Conservation (phyloP, 176 grass and related monocot species). For the Avena atlantica region DNA sequence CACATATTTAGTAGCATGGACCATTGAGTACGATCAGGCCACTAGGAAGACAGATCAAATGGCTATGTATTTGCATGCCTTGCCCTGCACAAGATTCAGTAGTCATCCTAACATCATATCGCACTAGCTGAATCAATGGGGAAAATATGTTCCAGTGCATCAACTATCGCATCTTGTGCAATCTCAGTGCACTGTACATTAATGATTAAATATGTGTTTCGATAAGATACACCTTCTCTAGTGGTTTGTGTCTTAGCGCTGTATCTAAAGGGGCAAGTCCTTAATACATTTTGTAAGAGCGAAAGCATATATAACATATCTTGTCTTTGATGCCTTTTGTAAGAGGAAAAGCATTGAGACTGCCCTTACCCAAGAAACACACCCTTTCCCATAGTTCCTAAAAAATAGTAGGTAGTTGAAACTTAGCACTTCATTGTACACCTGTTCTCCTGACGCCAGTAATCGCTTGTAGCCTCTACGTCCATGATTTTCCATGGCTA, state of each 20-base stretch:
- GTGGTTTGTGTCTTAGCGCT: neutral
- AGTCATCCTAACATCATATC: neutral
- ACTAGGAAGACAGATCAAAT: neutral
- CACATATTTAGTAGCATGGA: conserved; percentile 16
- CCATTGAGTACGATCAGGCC: conserved; percentile 8
- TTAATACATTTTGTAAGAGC: neutral
- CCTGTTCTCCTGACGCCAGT: conserved; percentile 24
- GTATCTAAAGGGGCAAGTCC: neutral
- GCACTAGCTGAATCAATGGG: neutral
- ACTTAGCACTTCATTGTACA: conserved; percentile 30
- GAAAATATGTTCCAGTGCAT: neutral
- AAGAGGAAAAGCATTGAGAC: too few relatives aligned
- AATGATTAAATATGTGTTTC: neutral
- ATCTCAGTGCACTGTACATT: neutral
- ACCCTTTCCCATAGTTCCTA: neutral
- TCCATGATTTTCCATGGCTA: conserved; percentile 38
- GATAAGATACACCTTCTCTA: neutral
- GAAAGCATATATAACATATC: neutral
- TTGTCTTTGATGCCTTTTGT: neutral
- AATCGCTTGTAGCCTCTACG: conserved; percentile 24
- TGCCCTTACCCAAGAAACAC: neutral
- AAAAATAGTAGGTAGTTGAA: conserved; percentile 25
- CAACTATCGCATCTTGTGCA: neutral
- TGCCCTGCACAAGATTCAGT: neutral
- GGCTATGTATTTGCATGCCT: conserved; percentile 28